Percentiles rank a stretch among this genome's conserved stretches.
Conservation (phyloP, 305 asterid species). For the Fraxinus platypoda region DNA sequence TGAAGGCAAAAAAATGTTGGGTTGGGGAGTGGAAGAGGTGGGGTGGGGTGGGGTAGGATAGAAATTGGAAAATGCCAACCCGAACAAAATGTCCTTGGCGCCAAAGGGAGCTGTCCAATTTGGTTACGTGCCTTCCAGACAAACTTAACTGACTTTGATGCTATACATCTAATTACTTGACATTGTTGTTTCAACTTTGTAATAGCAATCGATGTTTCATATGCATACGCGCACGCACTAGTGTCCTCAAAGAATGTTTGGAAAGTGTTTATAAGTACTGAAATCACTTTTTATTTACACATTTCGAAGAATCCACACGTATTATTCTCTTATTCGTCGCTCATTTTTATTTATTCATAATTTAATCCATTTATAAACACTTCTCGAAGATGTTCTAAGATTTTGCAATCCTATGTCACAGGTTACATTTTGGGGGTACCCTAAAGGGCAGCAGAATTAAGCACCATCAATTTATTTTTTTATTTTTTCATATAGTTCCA, state of each 20-base stretch:
- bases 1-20: background rate
- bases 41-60: background rate
- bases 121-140: constrained; percentile 22
- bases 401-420: constrained; percentile 32
- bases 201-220: background rate
- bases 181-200: constrained; percentile 27
- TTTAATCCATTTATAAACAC: no score
- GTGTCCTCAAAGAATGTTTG: background rate
- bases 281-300: no score
- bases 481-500: constrained; percentile 26
- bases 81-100: background rate
- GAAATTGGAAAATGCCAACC: background rate
- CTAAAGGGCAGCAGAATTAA: constrained; percentile 12
- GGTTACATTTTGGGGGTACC: constrained; percentile 25
- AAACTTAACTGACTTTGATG: constrained; percentile 39
- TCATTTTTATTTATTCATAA: no score
- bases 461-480: no score
- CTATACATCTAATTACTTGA: constrained; percentile 27
- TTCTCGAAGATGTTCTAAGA: background rate
- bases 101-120: constrained; percentile 17
- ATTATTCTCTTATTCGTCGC: no score
- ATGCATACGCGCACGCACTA: background rate
- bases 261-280: no score
- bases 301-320: no score
- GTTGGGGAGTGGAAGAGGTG: background rate